Conservation (phyloP, 768 basidiomycete species). For the Trametes maxima region DNA sequence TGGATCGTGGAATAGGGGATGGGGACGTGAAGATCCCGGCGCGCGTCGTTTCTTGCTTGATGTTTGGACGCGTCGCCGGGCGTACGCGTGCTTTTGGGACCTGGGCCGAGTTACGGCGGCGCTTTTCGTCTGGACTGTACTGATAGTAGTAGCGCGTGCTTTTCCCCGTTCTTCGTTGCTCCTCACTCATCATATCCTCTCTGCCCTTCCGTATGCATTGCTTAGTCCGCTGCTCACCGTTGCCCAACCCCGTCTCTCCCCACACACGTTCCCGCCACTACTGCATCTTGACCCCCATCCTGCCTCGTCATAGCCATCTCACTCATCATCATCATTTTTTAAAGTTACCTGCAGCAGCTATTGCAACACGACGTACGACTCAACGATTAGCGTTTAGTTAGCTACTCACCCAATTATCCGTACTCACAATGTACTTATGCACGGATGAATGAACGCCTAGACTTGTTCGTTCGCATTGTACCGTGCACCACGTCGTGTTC, state of each 20-base stretch:
- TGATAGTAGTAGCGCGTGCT: background rate
- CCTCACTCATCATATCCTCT: background rate
- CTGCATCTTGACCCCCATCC: background rate
- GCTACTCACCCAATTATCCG: conserved; percentile 2
- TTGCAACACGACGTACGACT: background rate
- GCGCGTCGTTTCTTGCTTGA: background rate
- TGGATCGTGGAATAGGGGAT: too few relatives aligned
- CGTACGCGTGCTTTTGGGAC: conserved; percentile 3
- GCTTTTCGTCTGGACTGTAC: conserved; percentile 3
- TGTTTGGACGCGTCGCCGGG: background rate
- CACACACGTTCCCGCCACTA: background rate
- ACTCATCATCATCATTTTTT: background rate
- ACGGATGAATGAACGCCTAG: conserved; percentile 9
- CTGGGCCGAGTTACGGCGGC: conserved; percentile 2
- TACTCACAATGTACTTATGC: conserved; percentile 17
- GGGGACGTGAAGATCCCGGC: too few relatives aligned
- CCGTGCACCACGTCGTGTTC: too few relatives aligned
- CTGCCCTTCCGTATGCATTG: background rate
- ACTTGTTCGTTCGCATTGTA: background rate
- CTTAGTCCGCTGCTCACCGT: too few relatives aligned
- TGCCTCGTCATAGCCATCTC: background rate
- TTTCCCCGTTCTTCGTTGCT: background rate
- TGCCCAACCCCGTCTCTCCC: too few relatives aligned
- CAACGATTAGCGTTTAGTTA: background rate
- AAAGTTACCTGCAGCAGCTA: background rate